A percentile compares a stretch with the other conserved stretches of the same genome.
Evolutionary conservation across 2,329 filamentous ascomycete species (phyloP).

Genomic region (Huntiella moniliformis): DNA sequence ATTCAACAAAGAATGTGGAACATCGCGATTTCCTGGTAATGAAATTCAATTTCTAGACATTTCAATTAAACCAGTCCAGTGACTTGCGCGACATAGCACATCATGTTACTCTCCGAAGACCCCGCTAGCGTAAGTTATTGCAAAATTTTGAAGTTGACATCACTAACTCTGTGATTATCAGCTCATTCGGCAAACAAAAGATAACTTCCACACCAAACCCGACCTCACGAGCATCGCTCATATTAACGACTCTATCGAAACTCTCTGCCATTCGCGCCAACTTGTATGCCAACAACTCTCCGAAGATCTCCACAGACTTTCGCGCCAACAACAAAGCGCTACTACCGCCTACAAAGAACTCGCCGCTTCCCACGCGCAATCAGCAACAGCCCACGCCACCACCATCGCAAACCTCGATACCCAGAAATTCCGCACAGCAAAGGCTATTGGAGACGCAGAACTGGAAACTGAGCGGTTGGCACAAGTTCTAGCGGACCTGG

Average conservation of each 20-base stretch:
- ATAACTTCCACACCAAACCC: conserved; percentile 85
- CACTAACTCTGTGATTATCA: conserved; percentile 19
- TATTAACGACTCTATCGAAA: conserved; percentile 64
- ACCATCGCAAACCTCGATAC: conserved; percentile 78
- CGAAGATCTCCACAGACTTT: conserved; percentile 30
- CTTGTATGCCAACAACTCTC: conserved; percentile 5
- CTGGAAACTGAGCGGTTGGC: conserved; percentile 88
- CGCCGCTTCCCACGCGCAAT: conserved; percentile 41
- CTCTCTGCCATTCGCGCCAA: conserved; percentile 65
- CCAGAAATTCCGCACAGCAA: conserved; percentile 87
- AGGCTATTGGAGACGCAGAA: conserved; percentile 72
- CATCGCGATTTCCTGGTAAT: not conserved
- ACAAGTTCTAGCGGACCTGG: conserved; percentile 56
- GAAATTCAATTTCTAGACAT: not conserved
- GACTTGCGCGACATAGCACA: no score
- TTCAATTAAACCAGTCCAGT: no score
- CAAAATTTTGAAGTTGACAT: not conserved
- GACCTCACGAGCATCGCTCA: conserved; percentile 73
- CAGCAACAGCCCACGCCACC: conserved; percentile 59
- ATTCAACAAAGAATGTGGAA: not conserved
- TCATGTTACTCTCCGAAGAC: conserved; percentile 86
- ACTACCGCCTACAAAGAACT: conserved; percentile 61
- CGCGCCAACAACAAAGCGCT: conserved; percentile 57
- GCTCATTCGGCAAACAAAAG: conserved; percentile 81
- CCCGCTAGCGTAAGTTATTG: conserved; percentile 55